phyloP scores from a whole-genome alignment of 306 rosid genomes.

The Begonia loranthoides region DNA sequence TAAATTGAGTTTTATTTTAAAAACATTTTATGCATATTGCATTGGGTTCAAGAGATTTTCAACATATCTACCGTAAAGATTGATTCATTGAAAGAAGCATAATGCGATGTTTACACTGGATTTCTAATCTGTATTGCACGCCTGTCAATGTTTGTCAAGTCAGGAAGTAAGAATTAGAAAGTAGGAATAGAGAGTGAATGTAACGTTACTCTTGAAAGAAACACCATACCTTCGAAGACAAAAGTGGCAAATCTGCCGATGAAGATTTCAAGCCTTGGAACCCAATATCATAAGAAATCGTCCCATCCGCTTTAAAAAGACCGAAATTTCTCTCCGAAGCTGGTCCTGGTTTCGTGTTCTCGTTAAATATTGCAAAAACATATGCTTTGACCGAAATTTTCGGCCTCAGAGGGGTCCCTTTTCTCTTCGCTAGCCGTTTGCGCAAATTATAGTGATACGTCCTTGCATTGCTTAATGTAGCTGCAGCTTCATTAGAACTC shows the following conservation, averaged over 20 bases:
- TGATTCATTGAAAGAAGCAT: too few species aligned
- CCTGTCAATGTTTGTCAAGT: too few species aligned
- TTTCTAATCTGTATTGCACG: too few species aligned
- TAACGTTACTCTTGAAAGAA: too few species aligned
- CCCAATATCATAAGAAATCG: slow-evolving; percentile 68
- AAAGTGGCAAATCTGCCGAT: slow-evolving; percentile 42
- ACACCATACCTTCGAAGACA: slow-evolving; percentile 50
- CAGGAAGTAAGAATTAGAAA: too few species aligned
- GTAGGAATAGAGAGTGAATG: too few species aligned
- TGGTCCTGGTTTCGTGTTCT: slow-evolving; percentile 49
- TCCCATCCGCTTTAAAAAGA: slow-evolving; percentile 87
- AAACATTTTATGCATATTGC: too few species aligned
- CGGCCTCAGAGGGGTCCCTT: slow-evolving; percentile 93
- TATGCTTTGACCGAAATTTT: slow-evolving; percentile 66
- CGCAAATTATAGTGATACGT: slow-evolving; percentile 79
- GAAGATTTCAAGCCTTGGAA: slow-evolving; percentile 70
- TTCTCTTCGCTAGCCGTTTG: slow-evolving; percentile 82
- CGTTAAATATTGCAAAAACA: slow-evolving; percentile 75
- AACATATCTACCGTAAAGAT: too few species aligned
- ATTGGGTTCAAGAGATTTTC: too few species aligned
- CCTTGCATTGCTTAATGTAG: slow-evolving; percentile 60
- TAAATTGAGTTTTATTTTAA: too few species aligned
- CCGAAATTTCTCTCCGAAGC: slow-evolving; percentile 85
- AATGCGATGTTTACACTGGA: too few species aligned
- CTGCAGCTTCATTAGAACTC: slow-evolving; percentile 54